Conservation (phyloP, 2,329 filamentous ascomycete genomes). For the Chaetomium sp. region DNA sequence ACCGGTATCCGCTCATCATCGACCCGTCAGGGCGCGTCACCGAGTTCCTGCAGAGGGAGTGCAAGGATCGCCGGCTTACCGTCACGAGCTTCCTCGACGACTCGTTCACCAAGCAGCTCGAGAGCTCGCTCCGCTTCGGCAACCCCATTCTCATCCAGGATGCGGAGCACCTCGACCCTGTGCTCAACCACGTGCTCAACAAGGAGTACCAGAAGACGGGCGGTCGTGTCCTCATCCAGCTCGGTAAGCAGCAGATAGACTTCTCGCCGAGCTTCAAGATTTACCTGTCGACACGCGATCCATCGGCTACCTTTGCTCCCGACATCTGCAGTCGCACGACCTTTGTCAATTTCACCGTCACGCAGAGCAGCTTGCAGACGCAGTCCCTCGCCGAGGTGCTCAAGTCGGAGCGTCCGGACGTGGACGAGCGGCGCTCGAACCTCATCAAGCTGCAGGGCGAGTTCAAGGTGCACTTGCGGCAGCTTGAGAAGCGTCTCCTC, state of each 20-base stretch:
- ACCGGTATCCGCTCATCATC: conserved; percentile 96
- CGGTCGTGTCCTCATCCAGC: conserved; percentile 94
- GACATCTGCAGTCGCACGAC: conserved; percentile 98
- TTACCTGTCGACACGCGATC: conserved; percentile 92
- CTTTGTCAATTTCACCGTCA: conserved; percentile 99
- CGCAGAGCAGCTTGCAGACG: conserved; percentile 96
- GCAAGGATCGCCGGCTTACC: conserved; percentile 88
- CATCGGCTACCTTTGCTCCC: conserved; percentile 91
- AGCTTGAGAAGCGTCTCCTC: conserved; percentile 89
- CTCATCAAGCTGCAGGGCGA: conserved; percentile 98
- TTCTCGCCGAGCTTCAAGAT: conserved; percentile 97
- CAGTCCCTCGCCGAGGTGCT: conserved; percentile 97
- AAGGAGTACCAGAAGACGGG: conserved; percentile 99
- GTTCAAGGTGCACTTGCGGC: conserved; percentile 96
- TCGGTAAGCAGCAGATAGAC: conserved; percentile 98
- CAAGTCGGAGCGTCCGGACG: conserved; percentile 95
- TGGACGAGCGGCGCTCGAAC: conserved; percentile 93
- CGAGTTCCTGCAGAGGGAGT: conserved; percentile 93
- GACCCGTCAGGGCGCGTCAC: conserved; percentile 94
- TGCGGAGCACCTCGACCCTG: conserved; percentile 93
- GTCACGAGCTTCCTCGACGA: conserved; percentile 98
- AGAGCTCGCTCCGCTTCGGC: conserved; percentile 94
- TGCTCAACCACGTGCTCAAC: conserved; percentile 97
- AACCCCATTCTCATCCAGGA: conserved; percentile 99
- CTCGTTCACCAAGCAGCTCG: conserved; percentile 95